phyloP scores from a whole-genome alignment of 768 basidiomycete genomes.

The Trichaptum fuscoviolaceum region DNA sequence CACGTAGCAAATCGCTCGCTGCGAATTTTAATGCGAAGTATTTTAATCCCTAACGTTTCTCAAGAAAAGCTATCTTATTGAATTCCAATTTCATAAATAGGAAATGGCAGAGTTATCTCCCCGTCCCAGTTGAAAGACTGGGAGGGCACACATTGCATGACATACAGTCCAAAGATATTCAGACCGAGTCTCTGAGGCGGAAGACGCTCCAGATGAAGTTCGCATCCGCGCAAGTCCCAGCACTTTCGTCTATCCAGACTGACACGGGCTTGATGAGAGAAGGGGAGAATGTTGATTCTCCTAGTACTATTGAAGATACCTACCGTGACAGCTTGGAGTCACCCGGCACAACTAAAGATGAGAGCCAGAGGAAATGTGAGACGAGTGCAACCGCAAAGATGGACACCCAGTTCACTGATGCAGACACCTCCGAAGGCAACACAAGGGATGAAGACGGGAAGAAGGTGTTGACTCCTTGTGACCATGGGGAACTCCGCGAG shows the following conservation, averaged over 20 bases:
- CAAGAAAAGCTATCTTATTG: neutral
- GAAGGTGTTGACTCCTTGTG: too few relatives aligned
- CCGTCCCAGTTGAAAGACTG: slow-evolving; percentile 9
- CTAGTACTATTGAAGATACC: neutral
- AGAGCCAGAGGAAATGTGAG: too few relatives aligned
- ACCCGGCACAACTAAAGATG: too few relatives aligned
- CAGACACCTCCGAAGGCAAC: too few relatives aligned
- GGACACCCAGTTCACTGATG: too few relatives aligned
- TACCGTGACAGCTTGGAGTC: too few relatives aligned
- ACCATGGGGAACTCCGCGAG: too few relatives aligned
- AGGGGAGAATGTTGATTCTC: neutral
- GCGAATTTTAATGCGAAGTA: slow-evolving; percentile 9
- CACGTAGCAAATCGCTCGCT: slow-evolving; percentile 10
- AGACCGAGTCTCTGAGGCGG: slow-evolving; percentile 2
- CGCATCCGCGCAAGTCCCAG: neutral
- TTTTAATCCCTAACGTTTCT: neutral
- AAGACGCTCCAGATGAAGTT: slow-evolving; percentile 7
- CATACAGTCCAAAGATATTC: slow-evolving; percentile 8
- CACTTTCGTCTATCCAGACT: neutral
- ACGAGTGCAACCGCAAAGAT: too few relatives aligned
- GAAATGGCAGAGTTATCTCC: slow-evolving; percentile 7
- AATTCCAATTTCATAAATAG: neutral
- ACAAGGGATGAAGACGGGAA: too few relatives aligned
- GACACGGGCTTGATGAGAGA: neutral
- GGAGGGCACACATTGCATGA: slow-evolving; percentile 10